Conservation (phyloP, 306 rosid genomes). For the Coriaria nepalensis region DNA sequence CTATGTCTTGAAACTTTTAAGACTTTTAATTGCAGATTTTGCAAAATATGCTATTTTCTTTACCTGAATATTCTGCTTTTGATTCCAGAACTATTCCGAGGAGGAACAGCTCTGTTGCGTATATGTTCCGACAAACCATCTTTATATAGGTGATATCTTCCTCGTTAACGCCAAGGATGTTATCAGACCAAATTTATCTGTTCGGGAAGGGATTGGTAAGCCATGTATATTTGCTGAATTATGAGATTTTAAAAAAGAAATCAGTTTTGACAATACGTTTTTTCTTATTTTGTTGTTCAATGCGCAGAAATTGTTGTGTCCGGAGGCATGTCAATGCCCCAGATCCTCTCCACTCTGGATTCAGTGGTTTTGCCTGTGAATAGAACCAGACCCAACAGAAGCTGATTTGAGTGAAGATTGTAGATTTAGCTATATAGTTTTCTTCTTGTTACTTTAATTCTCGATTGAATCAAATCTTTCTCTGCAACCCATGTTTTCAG, state of each 20-base stretch:
- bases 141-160: constrained; percentile 76
- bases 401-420: constrained; percentile 23
- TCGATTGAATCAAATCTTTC: constrained; percentile 9
- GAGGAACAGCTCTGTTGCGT: constrained; percentile 84
- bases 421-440: constrained; percentile 16
- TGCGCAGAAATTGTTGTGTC: constrained; percentile 36
- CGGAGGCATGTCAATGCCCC: constrained; percentile 95
- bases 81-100: constrained; percentile 54
- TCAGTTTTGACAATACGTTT: no score
- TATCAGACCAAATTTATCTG: constrained; percentile 71
- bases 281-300: no score
- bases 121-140: constrained; percentile 84
- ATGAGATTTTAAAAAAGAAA: no score
- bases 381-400: constrained; percentile 34
- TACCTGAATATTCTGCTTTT: background rate
- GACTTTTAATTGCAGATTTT: background rate
- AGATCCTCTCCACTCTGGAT: constrained; percentile 56
- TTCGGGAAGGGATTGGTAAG: constrained; percentile 93
- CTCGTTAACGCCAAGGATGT: constrained; percentile 63
- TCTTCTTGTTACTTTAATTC: constrained; percentile 12
- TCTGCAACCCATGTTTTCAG: constrained; percentile 2
- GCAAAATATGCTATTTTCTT: background rate
- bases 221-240: background rate
- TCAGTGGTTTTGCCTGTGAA: constrained; percentile 29
- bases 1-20: no score